Evolutionary conservation across 1,139 yeast genomes (phyloP), one percentile per base, ranked within the genome.

Genomic region (Pichia sp.): DNA sequence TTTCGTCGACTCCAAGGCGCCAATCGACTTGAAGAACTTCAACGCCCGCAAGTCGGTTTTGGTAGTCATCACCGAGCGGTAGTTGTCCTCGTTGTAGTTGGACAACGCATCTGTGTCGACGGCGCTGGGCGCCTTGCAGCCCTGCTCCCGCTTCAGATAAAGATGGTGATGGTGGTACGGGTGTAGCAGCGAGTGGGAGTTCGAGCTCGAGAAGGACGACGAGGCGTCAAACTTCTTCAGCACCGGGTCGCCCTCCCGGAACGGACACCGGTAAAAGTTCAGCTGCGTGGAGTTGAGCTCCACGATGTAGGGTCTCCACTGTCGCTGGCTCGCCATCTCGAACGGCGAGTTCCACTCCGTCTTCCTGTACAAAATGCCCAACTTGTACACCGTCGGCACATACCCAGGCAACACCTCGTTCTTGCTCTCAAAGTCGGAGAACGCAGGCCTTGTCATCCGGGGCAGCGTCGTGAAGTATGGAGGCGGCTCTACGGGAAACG

Each of bases 211-310:
- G 42, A 56, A 56, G 2, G 58, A 54, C 16, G 59, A 53, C 11
- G 55, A 51, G 19, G 51, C 54, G 8, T 47, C 47, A 7, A 59
- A 48, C 42, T 53, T 54, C 11, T 49, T 49, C 29, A 55, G 11
- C 8, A 52, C 46, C 8, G 51, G 52, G 30, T 57, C 57, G 43
- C 50, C 45, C 13, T 41, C 23, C 23, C 49, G 47, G 8, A 51
- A 47, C 7, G 59, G 57, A 49, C 55, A 65, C 29, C 68, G 60
- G 65, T 86, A 86, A 52, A 87, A 74, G 67, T 86, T 87, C 41
- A 87, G 67, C 69, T 87, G 93, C 1, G 93, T 87, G 2, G 89
- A 83, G 69, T 87, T 87, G 40, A 87, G 70, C 64, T 87, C 93
- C 70, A 85, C 72, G 7, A 87, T 73, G 36, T 76, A 74, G 51